Evolutionary conservation across 1,284 basidiomycete species (phyloP).

Genomic region (Melanopsichium pennsylvanicum): DNA sequence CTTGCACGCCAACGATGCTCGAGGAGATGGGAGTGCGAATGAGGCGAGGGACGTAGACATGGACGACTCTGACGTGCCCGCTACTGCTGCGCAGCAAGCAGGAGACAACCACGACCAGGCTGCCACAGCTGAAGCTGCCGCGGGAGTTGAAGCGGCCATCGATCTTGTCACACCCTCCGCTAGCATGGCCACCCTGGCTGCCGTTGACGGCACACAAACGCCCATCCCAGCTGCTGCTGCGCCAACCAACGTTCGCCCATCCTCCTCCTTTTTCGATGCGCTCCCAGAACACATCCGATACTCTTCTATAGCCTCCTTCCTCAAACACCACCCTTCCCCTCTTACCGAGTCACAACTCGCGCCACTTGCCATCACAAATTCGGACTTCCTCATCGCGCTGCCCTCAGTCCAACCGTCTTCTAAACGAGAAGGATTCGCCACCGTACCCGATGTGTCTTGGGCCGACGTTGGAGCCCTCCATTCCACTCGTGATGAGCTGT

Average conservation of each 20-base stretch:
- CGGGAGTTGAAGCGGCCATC: neutral
- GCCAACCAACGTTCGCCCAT: constrained; percentile 33
- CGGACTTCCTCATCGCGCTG: constrained; percentile 77
- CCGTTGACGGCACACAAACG: constrained; percentile 11
- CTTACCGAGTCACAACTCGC: constrained; percentile 79
- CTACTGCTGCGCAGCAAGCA: neutral
- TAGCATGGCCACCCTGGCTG: constrained; percentile 12
- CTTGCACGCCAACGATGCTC: constrained; percentile 6
- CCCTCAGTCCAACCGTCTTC: constrained; percentile 91
- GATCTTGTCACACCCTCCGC: constrained; percentile 7
- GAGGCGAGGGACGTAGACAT: constrained; percentile 44
- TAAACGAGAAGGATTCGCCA: constrained; percentile 96
- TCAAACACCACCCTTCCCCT: constrained; percentile 82
- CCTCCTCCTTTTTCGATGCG: constrained; percentile 51
- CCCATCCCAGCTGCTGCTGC: constrained; percentile 1
- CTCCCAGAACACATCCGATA: constrained; percentile 67
- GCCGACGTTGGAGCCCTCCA: constrained; percentile 91
- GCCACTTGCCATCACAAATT: constrained; percentile 79
- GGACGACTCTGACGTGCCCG: constrained; percentile 16
- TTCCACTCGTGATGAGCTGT: constrained; percentile 84
- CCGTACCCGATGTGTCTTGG: constrained; percentile 95
- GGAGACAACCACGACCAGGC: neutral
- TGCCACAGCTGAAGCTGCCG: neutral
- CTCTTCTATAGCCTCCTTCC: constrained; percentile 85
- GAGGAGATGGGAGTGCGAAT: neutral